Evolutionary conservation across 2,329 filamentous ascomycete species (phyloP).

Genomic region (Penicillium sp.): DNA sequence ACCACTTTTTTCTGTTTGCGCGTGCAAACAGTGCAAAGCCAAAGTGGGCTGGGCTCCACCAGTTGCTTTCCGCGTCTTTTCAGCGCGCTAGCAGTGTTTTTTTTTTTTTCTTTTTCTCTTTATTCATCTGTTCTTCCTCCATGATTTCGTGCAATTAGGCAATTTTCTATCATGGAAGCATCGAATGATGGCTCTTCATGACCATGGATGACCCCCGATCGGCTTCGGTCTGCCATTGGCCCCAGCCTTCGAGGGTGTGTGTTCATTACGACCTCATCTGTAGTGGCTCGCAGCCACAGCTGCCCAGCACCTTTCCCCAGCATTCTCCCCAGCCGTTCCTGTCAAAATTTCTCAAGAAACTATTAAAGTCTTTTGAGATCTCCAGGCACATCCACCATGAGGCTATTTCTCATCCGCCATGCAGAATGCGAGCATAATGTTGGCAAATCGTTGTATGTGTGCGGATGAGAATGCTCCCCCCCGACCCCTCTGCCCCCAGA

Average conservation of each 20-base stretch:
- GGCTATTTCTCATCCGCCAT: conserved; percentile 77
- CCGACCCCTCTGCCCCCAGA: not conserved
- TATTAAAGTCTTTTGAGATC: not conserved
- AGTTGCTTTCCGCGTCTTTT: conserved; percentile 1
- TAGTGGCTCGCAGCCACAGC: not conserved
- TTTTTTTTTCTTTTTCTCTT: conserved; percentile 7
- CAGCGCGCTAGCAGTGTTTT: conserved; percentile 15
- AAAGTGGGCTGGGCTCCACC: conserved; percentile 12
- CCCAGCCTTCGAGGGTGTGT: not conserved
- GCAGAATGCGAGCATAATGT: conserved; percentile 91
- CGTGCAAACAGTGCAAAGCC: conserved; percentile 26
- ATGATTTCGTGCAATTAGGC: not conserved
- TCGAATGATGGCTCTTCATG: not conserved
- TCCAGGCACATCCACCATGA: conserved; percentile 48
- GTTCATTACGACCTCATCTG: conserved; percentile 9
- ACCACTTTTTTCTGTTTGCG: conserved; percentile 24
- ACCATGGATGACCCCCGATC: conserved; percentile 6
- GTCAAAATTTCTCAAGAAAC: not conserved
- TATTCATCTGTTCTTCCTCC: conserved; percentile 7
- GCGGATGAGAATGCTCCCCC: not conserved
- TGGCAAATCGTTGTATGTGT: conserved; percentile 48
- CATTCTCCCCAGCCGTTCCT: not conserved
- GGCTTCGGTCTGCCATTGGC: conserved; percentile 6
- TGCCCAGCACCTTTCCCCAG: not conserved
- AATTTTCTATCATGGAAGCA: not conserved